Evolutionary conservation across 2,329 filamentous ascomycete species (phyloP), one percentile per base, ranked within the genome.

Genomic region (Claviceps monticola): DNA sequence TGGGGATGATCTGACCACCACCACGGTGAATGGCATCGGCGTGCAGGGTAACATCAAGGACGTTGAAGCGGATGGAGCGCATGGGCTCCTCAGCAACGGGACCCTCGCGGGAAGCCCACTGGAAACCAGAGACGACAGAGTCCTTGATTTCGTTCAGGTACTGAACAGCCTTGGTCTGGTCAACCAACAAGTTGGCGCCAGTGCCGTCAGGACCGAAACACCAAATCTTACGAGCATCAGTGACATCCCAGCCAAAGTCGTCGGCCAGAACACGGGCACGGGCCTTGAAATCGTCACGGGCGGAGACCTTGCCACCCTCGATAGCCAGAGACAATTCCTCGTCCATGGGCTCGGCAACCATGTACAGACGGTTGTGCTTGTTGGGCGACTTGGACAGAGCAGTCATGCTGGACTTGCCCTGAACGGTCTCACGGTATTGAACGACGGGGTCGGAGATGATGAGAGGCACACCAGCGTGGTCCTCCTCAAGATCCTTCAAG

Each of bases 81-180:
- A 98, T 91, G 65, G 93, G 93, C 83, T 98, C 93, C 77, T 98
- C 93, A 64, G 86, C 90, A 69, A 98, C 75, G 66, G 93, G 93
- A 79, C 93, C 93, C 82, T 98, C 93, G 70, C 91, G 86, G 64
- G 88, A 88, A 62, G 93, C 93, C 93, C 93, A 98, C 76, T 98
- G 93, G 89, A 98, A 98, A 84, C 93, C 93, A 63, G 93, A 97
- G 68, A 97, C 90, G 64, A 97, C 85, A 56, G 91, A 97, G 71
- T 98, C 93, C 87, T 98, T 98, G 84, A 98, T 98, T 87, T 98
- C 93, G 79, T 88, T 93, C 68, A 98, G 82, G 84, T 97, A 98
- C 80, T 98, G 93, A 61, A 98, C 93, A 64, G 93, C 93, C 88
- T 97, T 98, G 81, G 91, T 96, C 85, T 97, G 93, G 76, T 98